Base-by-base conservation (phyloP, 495 filamentous ascomycete species). In the Talaromyces adpressus region DNA sequence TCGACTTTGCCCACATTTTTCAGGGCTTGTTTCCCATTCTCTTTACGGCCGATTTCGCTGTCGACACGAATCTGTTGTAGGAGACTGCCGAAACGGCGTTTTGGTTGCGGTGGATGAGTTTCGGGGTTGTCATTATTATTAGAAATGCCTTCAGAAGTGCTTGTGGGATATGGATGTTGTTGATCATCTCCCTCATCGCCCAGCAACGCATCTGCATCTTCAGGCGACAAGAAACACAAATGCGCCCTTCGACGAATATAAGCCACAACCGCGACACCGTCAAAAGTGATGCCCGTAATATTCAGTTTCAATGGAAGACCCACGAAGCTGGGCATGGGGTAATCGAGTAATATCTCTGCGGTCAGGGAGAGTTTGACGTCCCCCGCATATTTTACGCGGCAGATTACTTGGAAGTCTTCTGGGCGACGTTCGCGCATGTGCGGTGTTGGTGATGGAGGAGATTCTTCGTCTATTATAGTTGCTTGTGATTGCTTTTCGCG, bases 1-100 rank as follows among this genome's bases (percentile, higher is more conserved):
- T 98, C 94, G 41, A 98, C 94, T 78, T 98, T 98, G 18, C 95
- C 93, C 41, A 98, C 92, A 75, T 98, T 98, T 80, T 97, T 98
- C 29, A 98, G 76, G 34, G 92, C 92, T 75, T 96, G 92, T 75
- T 93, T 96, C 32, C 91, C 91, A 63, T 90, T 87, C 69, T 92
- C 92, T 67, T 90, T 86, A 70, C 93, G 84, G 2, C 94, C 94
- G 70, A 98, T 98, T 77, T 97, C 95, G 71, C 92, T 98, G 70
- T 98, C 94, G 2, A 98, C 94, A 62, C 88, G 85, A 65, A 98
- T 96, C 74, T 98, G 91, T 75, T 92, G 89, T 59, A 98, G 73
- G 64, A 97, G 69, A 0, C 91, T 89, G 9, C 91, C 91, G 30
- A 62, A 62, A 20, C 60, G 60, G 18, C 60, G 39, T 52, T 18